A percentile compares a stretch with the other conserved stretches of the same genome.
phyloP scores from a whole-genome alignment of 768 basidiomycete species.

The Jaapia argillacea region DNA sequence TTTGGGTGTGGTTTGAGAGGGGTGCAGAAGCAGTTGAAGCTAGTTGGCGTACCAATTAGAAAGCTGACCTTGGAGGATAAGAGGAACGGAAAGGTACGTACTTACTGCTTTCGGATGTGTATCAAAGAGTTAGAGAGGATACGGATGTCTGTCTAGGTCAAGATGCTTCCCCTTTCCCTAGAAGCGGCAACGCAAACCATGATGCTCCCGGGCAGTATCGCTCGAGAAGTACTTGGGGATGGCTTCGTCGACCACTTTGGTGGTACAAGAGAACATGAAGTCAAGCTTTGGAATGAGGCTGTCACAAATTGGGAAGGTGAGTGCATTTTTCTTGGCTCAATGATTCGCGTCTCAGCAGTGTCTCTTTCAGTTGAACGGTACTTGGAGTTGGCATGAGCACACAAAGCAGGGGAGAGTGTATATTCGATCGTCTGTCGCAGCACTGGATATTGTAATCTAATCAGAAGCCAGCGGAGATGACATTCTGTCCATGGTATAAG shows the following conservation, averaged over 20 bases:
- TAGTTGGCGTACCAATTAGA: constrained; percentile 65
- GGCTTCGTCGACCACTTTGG: constrained; percentile 92
- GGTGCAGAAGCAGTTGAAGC: constrained; percentile 61
- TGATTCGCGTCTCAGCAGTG: constrained; percentile 6
- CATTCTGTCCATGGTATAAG: too few relatives aligned
- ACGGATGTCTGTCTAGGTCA: constrained; percentile 33
- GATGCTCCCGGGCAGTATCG: constrained; percentile 69
- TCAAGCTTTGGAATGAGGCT: constrained; percentile 76
- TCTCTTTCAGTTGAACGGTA: constrained; percentile 64
- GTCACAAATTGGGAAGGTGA: constrained; percentile 93
- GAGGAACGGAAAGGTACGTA: constrained; percentile 41
- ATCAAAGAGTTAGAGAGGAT: too few relatives aligned
- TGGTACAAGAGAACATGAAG: constrained; percentile 90
- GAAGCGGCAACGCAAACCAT: constrained; percentile 74
- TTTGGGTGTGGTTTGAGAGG: constrained; percentile 84
- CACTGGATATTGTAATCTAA: too few relatives aligned
- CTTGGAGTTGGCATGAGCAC: constrained; percentile 59
- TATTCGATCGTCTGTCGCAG: neutral
- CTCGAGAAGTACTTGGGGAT: constrained; percentile 80
- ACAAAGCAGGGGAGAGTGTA: neutral
- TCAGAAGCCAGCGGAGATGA: too few relatives aligned
- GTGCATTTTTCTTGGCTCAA: constrained; percentile 13
- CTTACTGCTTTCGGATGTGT: neutral
- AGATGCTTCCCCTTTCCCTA: constrained; percentile 70
- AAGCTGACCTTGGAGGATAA: constrained; percentile 45